phyloP scores from a whole-genome alignment of 176 grass and related monocot genomes.

The Puya raimondii region DNA sequence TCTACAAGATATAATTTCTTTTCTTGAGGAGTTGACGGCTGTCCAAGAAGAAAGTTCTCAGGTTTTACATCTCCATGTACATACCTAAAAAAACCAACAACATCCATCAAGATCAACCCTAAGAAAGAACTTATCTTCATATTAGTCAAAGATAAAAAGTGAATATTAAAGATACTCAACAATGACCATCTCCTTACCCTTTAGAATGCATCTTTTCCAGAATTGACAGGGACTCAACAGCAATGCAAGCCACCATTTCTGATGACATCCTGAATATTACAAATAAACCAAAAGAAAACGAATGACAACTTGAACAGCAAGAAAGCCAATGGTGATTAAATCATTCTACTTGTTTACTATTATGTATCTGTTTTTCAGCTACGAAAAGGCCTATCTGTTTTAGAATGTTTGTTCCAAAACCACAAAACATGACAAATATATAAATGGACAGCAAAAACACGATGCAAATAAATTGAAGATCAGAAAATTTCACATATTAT shows the following conservation, averaged over 20 bases:
- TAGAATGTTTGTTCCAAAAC: too few species aligned
- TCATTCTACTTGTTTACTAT: background rate
- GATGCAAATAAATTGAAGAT: too few species aligned
- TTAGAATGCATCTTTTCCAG: slow-evolving; percentile 82
- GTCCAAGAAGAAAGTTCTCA: slow-evolving; percentile 79
- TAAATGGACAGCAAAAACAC: too few species aligned
- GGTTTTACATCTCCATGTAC: slow-evolving; percentile 90
- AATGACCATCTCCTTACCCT: slow-evolving; percentile 34
- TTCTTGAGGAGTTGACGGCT: slow-evolving; percentile 77
- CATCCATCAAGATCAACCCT: slow-evolving; percentile 3
- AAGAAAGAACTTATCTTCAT: background rate
- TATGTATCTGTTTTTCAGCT: too few species aligned
- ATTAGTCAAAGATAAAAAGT: background rate
- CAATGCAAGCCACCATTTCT: slow-evolving; percentile 89
- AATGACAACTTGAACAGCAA: background rate
- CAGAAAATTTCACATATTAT: too few species aligned
- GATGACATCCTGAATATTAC: slow-evolving; percentile 63
- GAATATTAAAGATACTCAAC: background rate
- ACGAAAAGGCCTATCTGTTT: too few species aligned
- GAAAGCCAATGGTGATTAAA: slow-evolving; percentile 4
- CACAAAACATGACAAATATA: too few species aligned
- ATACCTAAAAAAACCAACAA: slow-evolving; percentile 34
- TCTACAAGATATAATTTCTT: slow-evolving; percentile 91
- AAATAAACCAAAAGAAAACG: slow-evolving; percentile 2
- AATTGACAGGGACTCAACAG: slow-evolving; percentile 66